A percentile compares a stretch with the other conserved stretches of the same genome.
Evolutionary conservation across 805 yeast species (phyloP).

Genomic region (Starmera quercuum): DNA sequence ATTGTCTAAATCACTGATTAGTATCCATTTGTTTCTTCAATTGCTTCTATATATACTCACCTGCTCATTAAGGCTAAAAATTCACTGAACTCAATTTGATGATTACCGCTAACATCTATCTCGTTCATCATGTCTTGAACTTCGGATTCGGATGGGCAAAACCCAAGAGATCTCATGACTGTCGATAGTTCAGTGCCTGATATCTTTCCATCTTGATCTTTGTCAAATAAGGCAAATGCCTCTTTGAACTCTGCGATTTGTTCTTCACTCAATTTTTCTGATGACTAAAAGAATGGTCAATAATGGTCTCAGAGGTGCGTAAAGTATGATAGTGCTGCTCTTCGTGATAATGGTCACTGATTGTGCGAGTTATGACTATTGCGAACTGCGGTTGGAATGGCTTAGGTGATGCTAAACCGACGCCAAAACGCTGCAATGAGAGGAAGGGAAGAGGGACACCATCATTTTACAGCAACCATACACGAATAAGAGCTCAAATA

Average conservation of each 20-base stretch:
- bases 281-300: conserved; percentile 25
- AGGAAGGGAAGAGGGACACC: no score
- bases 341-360: conserved; percentile 18
- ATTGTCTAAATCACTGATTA: conserved; percentile 58
- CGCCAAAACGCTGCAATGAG: no score
- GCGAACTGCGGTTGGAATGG: no score
- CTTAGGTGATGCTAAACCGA: no score
- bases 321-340: conserved; percentile 5
- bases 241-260: conserved; percentile 96
- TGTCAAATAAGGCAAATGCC: conserved; percentile 95
- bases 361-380: background rate
- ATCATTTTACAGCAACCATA: no score
- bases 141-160: conserved; percentile 94
- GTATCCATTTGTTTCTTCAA: conserved; percentile 3
- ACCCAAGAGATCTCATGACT: conserved; percentile 98
- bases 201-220: conserved; percentile 94
- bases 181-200: conserved; percentile 94
- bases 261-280: conserved; percentile 88
- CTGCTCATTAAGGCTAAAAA: conserved; percentile 69
- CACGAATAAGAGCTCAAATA: no score
- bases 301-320: background rate
- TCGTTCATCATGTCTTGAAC: conserved; percentile 96
- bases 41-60: conserved; percentile 23
- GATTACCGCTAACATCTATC: conserved; percentile 93
- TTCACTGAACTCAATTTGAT: conserved; percentile 76